These are phyloP conservation scores for Naganishia onofrii DNA, from an alignment of 768 basidiomycete species.

Conservation along the genomic window DNA sequence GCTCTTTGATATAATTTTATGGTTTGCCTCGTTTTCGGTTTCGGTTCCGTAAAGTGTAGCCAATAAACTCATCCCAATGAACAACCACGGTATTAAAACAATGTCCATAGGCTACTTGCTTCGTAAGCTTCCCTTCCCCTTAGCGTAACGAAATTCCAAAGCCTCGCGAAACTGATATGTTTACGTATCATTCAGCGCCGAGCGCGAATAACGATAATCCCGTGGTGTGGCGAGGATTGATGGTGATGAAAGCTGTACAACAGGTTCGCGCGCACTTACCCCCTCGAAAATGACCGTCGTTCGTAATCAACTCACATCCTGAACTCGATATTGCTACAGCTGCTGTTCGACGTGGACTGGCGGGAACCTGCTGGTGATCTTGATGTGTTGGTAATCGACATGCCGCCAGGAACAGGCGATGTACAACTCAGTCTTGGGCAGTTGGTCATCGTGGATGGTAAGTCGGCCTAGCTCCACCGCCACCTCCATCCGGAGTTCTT, in stretches of 20 bases:
- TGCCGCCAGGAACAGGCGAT: slow-evolving; percentile 97
- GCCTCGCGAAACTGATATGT: too few relatives aligned
- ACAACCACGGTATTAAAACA: slow-evolving; percentile 82
- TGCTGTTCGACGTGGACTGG: slow-evolving; percentile 97
- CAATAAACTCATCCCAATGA: slow-evolving; percentile 75
- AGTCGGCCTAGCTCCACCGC: slow-evolving; percentile 36
- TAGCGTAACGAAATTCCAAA: too few relatives aligned
- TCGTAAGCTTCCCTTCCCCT: slow-evolving; percentile 39
- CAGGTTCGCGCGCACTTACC: slow-evolving; percentile 54
- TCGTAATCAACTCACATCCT: not conserved
- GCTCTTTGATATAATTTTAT: not conserved
- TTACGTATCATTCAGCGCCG: slow-evolving; percentile 49
- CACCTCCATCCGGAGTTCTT: too few relatives aligned
- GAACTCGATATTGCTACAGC: slow-evolving; percentile 34
- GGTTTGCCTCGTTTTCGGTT: not conserved
- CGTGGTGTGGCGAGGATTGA: slow-evolving; percentile 91
- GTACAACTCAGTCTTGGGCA: slow-evolving; percentile 89
- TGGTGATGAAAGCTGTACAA: slow-evolving; percentile 98
- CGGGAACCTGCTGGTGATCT: slow-evolving; percentile 55
- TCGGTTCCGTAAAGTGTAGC: slow-evolving; percentile 53
- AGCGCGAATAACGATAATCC: slow-evolving; percentile 66
- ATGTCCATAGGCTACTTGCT: slow-evolving; percentile 99
- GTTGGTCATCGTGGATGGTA: slow-evolving; percentile 77
- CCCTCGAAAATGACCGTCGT: not conserved
- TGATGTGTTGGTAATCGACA: slow-evolving; percentile 86